Evolutionary conservation across 1,284 basidiomycete genomes (phyloP).

Genomic region (Omphalotus olearius): DNA sequence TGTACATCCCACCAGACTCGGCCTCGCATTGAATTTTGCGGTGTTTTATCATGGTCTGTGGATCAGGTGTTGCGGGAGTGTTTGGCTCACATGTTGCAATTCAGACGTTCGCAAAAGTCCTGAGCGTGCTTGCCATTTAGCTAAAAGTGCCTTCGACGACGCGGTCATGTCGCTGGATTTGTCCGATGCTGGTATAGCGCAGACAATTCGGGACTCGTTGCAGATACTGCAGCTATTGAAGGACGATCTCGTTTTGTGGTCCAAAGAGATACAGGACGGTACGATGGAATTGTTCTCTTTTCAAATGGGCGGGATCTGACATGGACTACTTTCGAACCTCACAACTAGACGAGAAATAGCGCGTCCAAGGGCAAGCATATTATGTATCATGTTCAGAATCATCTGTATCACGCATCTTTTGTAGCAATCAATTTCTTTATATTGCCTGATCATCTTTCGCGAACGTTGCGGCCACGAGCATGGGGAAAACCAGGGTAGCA

Average conservation of each 20-base stretch:
- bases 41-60: constrained; percentile 86
- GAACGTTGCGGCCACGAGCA: constrained; percentile 86
- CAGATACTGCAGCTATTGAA: constrained; percentile 62
- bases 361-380: neutral
- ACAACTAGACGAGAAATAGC: no score
- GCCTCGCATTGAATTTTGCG: constrained; percentile 93
- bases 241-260: constrained; percentile 66
- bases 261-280: constrained; percentile 47
- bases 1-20: constrained; percentile 72
- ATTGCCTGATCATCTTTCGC: constrained; percentile 40
- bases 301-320: neutral
- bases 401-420: neutral
- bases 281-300: constrained; percentile 3
- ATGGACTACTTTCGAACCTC: no score
- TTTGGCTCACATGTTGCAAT: neutral
- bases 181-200: constrained; percentile 27
- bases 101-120: constrained; percentile 83
- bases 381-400: neutral
- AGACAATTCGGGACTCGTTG: constrained; percentile 56
- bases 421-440: constrained; percentile 4
- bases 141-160: constrained; percentile 70
- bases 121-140: constrained; percentile 89
- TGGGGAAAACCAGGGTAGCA: constrained; percentile 87
- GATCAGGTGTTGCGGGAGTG: neutral
- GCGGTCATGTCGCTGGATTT: constrained; percentile 44